These are phyloP conservation scores for Triticum urartu DNA, from an alignment of 176 grass and related monocot genomes.

Conservation along the genomic window DNA sequence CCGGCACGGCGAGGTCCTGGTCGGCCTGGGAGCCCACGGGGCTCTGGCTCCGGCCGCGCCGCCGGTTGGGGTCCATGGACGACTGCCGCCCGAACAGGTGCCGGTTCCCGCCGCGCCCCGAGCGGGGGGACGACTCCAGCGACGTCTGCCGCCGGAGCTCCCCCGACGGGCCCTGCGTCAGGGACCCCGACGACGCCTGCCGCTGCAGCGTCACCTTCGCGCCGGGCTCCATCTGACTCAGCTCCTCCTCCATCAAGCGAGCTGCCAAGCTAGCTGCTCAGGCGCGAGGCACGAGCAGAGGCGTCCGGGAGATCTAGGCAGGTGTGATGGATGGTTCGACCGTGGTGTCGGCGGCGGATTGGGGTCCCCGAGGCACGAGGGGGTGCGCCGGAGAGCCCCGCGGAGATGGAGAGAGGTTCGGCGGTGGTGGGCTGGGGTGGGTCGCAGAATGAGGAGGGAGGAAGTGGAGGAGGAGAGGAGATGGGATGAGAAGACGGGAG, in stretches of 20 bases:
- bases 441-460: constrained; percentile 11
- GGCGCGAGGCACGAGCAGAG: not conserved
- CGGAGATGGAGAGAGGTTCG: constrained; percentile 21
- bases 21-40: constrained; percentile 40
- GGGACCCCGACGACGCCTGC: constrained; percentile 72
- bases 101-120: constrained; percentile 41
- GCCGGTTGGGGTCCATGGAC: constrained; percentile 81
- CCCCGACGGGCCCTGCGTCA: constrained; percentile 40
- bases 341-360: not conserved
- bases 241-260: not conserved
- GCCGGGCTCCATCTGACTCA: constrained; percentile 38
- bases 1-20: constrained; percentile 72
- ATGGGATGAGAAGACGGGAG: constrained; percentile 21
- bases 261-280: not conserved
- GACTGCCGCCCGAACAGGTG: constrained; percentile 89
- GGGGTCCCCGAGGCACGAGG: constrained; percentile 58
- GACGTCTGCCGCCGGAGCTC: constrained; percentile 68
- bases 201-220: constrained; percentile 55
- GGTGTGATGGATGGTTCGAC: not conserved
- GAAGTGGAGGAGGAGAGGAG: constrained; percentile 6
- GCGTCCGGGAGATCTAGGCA: not conserved
- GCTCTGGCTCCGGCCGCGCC: constrained; percentile 59
- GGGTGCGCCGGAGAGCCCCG: constrained; percentile 56
- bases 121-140: constrained; percentile 56
- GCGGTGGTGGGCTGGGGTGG: not conserved